Percentiles rank a stretch among this genome's conserved stretches.
These are phyloP conservation scores for Geopyxis carbonaria DNA, from an alignment of 495 filamentous ascomycete genomes.

Conservation along the genomic window DNA sequence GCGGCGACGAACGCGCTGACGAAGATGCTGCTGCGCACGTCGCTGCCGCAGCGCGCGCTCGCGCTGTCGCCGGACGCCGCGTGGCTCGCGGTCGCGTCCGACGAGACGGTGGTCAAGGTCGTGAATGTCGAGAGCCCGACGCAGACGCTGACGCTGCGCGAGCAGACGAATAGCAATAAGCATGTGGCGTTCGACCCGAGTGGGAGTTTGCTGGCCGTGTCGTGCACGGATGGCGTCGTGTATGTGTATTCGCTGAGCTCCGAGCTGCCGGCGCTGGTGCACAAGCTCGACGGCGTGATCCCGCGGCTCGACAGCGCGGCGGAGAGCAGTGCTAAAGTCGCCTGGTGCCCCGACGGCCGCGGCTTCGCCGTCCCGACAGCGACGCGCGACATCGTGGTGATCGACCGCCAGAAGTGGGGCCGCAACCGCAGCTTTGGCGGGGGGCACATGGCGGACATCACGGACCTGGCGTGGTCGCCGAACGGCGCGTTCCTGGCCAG, in stretches of 20 bases:
- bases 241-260: conserved; percentile 75
- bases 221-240: conserved; percentile 70
- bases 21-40: conserved; percentile 60
- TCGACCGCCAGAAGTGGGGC: conserved; percentile 75
- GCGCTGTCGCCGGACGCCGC: conserved; percentile 63
- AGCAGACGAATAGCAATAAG: conserved; percentile 70
- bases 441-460: conserved; percentile 74
- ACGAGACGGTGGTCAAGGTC: conserved; percentile 79
- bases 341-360: conserved; percentile 90
- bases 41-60: conserved; percentile 71
- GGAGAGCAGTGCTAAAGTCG: conserved; percentile 55
- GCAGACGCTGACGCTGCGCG: conserved; percentile 53
- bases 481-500: conserved; percentile 79
- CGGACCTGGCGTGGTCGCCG: conserved; percentile 76
- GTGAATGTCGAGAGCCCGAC: conserved; percentile 65
- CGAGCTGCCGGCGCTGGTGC: conserved; percentile 63
- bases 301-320: conserved; percentile 51
- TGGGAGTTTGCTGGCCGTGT: conserved; percentile 57
- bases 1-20: conserved; percentile 59
- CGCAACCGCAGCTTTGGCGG: conserved; percentile 57
- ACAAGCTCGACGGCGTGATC: conserved; percentile 74
- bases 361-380: conserved; percentile 75
- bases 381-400: conserved; percentile 67
- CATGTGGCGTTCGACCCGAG: conserved; percentile 78
- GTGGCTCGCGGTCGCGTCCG: conserved; percentile 92